These are phyloP conservation scores for Coemansia sp. DNA, from an alignment of 192 early-diverging fungal species.

Conservation along the genomic window DNA sequence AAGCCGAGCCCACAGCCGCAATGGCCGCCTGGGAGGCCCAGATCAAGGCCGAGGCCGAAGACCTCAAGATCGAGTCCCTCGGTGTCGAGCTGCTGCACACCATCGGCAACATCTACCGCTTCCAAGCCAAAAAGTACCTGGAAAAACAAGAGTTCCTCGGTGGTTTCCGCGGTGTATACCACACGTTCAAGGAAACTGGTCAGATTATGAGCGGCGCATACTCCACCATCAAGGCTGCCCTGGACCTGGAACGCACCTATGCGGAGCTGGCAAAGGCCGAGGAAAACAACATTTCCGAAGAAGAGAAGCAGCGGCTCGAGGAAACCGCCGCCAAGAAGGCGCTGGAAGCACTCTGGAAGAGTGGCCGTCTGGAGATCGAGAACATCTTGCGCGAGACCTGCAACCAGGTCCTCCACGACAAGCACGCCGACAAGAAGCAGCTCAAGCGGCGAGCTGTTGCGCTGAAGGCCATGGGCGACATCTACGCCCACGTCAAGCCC, in stretches of 20 bases:
- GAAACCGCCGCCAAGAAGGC: slow-evolving; percentile 76
- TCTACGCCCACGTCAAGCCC: slow-evolving; percentile 72
- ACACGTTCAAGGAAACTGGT: slow-evolving; percentile 80
- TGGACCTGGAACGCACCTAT: slow-evolving; percentile 92
- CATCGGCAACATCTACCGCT: slow-evolving; percentile 87
- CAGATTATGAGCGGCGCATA: slow-evolving; percentile 91
- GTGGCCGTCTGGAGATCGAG: slow-evolving; percentile 93
- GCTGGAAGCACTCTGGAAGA: slow-evolving; percentile 89
- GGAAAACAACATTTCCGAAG: slow-evolving; percentile 70
- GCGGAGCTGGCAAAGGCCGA: slow-evolving; percentile 88
- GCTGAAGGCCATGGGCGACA: slow-evolving; percentile 80
- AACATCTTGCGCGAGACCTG: slow-evolving; percentile 90
- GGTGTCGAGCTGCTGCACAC: slow-evolving; percentile 92
- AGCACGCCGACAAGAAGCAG: slow-evolving; percentile 56
- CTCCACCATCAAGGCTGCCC: slow-evolving; percentile 85
- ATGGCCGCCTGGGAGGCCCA: slow-evolving; percentile 67
- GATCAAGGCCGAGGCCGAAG: slow-evolving; percentile 78
- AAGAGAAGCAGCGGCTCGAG: slow-evolving; percentile 67
- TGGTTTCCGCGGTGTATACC: slow-evolving; percentile 65
- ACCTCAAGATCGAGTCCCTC: slow-evolving; percentile 85
- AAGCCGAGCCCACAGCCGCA: slow-evolving; percentile 57
- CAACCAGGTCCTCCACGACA: slow-evolving; percentile 76
- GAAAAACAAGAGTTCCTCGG: slow-evolving; percentile 71
- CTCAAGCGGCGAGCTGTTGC: slow-evolving; percentile 72
- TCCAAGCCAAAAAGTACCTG: slow-evolving; percentile 85